Base-by-base conservation (phyloP, 2,329 filamentous ascomycete genomes). In the Fusarium lateritium region DNA sequence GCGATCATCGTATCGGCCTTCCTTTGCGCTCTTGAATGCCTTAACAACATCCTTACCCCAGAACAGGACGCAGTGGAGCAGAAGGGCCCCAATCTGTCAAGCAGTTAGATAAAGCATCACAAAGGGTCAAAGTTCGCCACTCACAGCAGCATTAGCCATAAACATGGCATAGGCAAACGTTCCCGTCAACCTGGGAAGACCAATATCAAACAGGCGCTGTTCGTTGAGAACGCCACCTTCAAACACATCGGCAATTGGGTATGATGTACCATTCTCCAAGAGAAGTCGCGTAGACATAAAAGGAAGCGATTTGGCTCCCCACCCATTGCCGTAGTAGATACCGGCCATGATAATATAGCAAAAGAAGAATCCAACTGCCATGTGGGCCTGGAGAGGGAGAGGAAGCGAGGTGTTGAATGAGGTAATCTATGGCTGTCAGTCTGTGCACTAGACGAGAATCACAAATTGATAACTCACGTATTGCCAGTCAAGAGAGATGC, bases 111-210 rank as follows among this genome's bases (percentile, higher is more conserved):
- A 31, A 0, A 6, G 13, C 28, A 4, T 14, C 14, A 14, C 1
- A 7, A 9, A 14, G 3, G 17, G 1, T 4, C 9, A 11, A 14
- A 3, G 3, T n/a, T 2, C 6, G 14, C 21, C 14, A 80, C 83
- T 74, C 77, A 85, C 83, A 33, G 86, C 85, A 64, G 84, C 83
- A 74, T 88, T 88, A 3, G 85, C 84, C 78, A 88, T 88, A 63
- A 88, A 83, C 79, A 88, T 80, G 3, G 82, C 77, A 44, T 83
- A 87, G 0, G 84, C 85, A 67, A 88, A 88, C 1, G 76, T 80
- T 2, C 84, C 85, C 0, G 81, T 81, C 4, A 88, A 72, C 9
- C 73, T 79, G 0, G 86, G 86, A 4, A 83, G 61, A 3, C 86
- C 86, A 49, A 82, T 79, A 26, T 77, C 70, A 0, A 74, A 74